Evolutionary conservation across 129 eudicot genomes (phyloP).

Genomic region (Pseudognaphalium luteoalbum): DNA sequence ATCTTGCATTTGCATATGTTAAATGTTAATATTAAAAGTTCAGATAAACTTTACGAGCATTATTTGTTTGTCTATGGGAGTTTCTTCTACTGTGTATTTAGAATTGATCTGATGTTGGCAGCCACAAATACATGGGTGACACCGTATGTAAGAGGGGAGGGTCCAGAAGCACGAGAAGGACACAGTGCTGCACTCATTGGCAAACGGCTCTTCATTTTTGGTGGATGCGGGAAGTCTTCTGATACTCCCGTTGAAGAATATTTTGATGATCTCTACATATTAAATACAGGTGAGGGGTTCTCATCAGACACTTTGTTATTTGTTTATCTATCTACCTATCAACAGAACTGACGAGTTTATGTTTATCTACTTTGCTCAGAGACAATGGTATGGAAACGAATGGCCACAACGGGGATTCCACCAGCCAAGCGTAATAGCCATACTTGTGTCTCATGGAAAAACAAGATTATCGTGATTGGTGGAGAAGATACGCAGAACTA

Average conservation of each 20-base stretch:
- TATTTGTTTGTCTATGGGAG: neutral
- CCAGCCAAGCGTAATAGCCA: slow-evolving; percentile 93
- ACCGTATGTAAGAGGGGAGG: slow-evolving; percentile 81
- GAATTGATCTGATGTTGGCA: slow-evolving; percentile 27
- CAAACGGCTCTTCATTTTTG: slow-evolving; percentile 88
- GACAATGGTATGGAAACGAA: slow-evolving; percentile 87
- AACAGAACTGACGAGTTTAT: slow-evolving; percentile 18
- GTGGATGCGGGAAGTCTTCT: slow-evolving; percentile 87
- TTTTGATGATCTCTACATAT: slow-evolving; percentile 86
- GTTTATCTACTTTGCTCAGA: slow-evolving; percentile 40
- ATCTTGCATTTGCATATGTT: slow-evolving; percentile 8
- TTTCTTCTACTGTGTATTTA: neutral
- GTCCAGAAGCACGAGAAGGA: slow-evolving; percentile 94
- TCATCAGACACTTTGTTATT: neutral
- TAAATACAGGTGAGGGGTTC: slow-evolving; percentile 65
- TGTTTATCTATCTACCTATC: neutral
- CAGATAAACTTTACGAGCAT: neutral
- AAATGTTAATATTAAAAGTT: neutral
- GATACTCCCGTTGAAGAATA: slow-evolving; percentile 58
- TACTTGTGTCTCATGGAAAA: slow-evolving; percentile 95
- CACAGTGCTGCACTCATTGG: slow-evolving; percentile 97
- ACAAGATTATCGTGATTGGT: slow-evolving; percentile 89
- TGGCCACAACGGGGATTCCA: slow-evolving; percentile 74
- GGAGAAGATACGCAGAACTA: slow-evolving; percentile 84
- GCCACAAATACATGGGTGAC: slow-evolving; percentile 84